Base-by-base conservation (phyloP, 2,329 filamentous ascomycete genomes). In the Colletotrichum eleusines region DNA sequence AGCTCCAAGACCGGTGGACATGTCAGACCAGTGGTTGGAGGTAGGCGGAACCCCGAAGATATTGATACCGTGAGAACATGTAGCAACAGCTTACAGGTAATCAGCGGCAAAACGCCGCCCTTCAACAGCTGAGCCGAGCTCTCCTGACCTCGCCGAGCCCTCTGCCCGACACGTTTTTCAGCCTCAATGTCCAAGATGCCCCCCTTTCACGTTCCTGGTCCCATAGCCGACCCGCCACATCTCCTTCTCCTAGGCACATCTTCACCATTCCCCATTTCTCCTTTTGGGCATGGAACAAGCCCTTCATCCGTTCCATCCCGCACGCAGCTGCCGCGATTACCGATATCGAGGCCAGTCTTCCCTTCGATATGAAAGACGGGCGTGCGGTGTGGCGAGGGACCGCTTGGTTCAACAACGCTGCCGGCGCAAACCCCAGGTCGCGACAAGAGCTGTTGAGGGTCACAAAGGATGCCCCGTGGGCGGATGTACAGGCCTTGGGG, bases 251-350 rank as follows among this genome's bases (percentile, higher is more conserved):
- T 69, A 76, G 70, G 67, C 82, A 82, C 44, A 80, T 80, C 69
- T 88, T 86, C 78, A 76, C 86, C 5, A 85, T 88, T 79, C 87
- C 86, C 67, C 88, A 86, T 79, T 90, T 87, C 81, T 82, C 81
- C 75, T 87, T 84, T 79, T 89, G 84, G 84, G 82, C 84, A 7
- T 88, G 86, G 86, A 79, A 83, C 28, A 80, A 86, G 55, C 84
- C 82, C 63, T 85, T 85, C 80, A 86, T 84, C 76, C 81, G 81
- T 7, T 84, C 84, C 8, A 75, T 86, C 18, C 72, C 78, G 14
- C 78, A 81, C 59, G 85, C 83, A 0, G 75, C 83, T 0, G 42
- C 54, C 0, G 79, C 79, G 61, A 84, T 86, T 64, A 44, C 77
- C 4, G 23, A 18, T 0, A 73, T 87, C 55, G 85, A 87, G 68